Percentiles rank a stretch among this genome's conserved stretches.
phyloP scores from a whole-genome alignment of 1,139 yeast species.

The Diutina ranongensis region DNA sequence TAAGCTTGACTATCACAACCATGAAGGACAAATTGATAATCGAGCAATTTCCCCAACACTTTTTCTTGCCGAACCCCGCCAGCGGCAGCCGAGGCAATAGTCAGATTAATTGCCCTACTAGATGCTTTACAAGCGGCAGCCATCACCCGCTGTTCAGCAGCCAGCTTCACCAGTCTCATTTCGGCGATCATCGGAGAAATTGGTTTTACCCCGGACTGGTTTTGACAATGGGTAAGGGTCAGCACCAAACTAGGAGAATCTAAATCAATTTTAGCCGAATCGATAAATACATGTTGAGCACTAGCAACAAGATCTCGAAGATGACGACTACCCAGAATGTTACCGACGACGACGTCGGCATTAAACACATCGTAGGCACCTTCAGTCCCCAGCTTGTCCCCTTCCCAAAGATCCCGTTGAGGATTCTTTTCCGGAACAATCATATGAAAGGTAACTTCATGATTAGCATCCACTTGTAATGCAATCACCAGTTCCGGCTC shows the following conservation, averaged over 20 bases:
- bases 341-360: conserved; percentile 64
- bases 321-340: conserved; percentile 29
- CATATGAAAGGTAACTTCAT: conserved; percentile 57
- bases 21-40: conserved; percentile 68
- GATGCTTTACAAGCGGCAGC: conserved; percentile 75
- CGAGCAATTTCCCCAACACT: conserved; percentile 69
- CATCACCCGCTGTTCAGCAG: conserved; percentile 67
- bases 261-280: conserved; percentile 24
- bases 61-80: conserved; percentile 50
- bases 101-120: conserved; percentile 71
- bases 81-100: conserved; percentile 39
- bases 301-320: conserved; percentile 34
- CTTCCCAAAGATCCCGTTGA: conserved; percentile 85
- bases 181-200: conserved; percentile 40
- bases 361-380: conserved; percentile 79
- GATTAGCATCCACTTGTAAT: conserved; percentile 48
- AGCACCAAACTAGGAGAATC: neutral
- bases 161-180: conserved; percentile 61
- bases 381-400: conserved; percentile 74
- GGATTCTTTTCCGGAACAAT: conserved; percentile 79
- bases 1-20: conserved; percentile 91
- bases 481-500: conserved; percentile 81
- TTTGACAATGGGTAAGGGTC: conserved; percentile 14
- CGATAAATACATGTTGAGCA: conserved; percentile 37
- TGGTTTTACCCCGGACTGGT: conserved; percentile 30